Conservation (phyloP, 257 asterid species). For the Linaria vulgaris region DNA sequence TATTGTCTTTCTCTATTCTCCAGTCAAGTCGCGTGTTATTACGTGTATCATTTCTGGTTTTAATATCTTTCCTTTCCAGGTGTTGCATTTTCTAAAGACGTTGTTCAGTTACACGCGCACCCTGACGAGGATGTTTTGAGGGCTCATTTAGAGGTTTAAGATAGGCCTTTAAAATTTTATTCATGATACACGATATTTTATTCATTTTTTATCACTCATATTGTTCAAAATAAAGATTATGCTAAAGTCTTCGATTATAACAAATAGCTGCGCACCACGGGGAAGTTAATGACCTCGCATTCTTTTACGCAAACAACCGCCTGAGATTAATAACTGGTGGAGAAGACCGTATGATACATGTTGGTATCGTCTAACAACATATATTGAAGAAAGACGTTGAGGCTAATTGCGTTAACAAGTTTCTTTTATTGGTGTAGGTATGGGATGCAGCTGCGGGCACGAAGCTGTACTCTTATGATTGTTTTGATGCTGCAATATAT, state of each 20-base stretch:
- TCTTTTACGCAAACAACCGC: slow-evolving; percentile 91
- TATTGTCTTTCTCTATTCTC: no score
- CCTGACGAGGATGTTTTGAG: slow-evolving; percentile 78
- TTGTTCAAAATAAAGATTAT: no score
- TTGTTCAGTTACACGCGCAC: slow-evolving; percentile 85
- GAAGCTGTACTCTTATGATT: slow-evolving; percentile 75
- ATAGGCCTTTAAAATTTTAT: no score
- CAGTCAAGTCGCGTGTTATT: no score
- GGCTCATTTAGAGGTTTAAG: slow-evolving; percentile 89
- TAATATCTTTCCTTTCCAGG: slow-evolving; percentile 43
- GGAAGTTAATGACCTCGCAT: slow-evolving; percentile 91
- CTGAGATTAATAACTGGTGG: slow-evolving; percentile 90
- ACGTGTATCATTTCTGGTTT: no score
- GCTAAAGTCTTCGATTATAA: no score
- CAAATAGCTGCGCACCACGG: slow-evolving; percentile 95
- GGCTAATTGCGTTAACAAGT: neutral
- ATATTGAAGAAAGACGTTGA: no score
- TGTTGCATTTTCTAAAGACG: slow-evolving; percentile 90
- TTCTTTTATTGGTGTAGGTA: slow-evolving; percentile 50
- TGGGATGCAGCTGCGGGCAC: slow-evolving; percentile 92
- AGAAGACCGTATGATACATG: slow-evolving; percentile 87
- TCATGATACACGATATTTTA: no score
- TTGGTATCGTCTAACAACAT: slow-evolving; percentile 48
- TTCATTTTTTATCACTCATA: no score
- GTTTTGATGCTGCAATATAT: slow-evolving; percentile 92